These are phyloP conservation scores for Gossypium raimondii DNA, from an alignment of 345 rosid species.

Conservation along the genomic window DNA sequence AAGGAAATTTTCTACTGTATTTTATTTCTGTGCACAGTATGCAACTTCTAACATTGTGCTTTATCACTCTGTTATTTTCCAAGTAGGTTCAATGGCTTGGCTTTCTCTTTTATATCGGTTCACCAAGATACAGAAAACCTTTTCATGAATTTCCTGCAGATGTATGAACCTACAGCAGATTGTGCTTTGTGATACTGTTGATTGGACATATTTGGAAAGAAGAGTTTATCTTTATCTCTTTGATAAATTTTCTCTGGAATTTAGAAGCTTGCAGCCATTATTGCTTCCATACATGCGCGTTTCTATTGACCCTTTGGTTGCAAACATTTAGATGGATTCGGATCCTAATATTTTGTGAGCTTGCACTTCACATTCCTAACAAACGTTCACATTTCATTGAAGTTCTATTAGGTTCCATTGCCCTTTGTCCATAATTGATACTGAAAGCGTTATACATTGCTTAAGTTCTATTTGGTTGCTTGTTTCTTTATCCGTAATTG, in stretches of 20 bases:
- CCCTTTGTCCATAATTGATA: too few relatives aligned
- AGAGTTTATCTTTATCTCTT: neutral
- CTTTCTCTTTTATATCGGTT: neutral
- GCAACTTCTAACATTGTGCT: neutral
- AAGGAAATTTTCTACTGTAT: neutral
- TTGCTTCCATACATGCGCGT: neutral
- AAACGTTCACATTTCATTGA: neutral
- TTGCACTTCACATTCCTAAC: neutral
- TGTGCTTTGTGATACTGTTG: neutral
- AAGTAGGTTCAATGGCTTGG: neutral
- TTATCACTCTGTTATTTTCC: neutral
- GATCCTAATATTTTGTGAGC: neutral
- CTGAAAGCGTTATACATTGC: too few relatives aligned
- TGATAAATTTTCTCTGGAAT: neutral
- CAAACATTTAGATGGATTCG: neutral
- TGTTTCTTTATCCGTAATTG: too few relatives aligned
- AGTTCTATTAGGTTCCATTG: neutral
- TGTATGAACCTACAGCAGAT: slow-evolving; percentile 1
- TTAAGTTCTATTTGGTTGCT: too few relatives aligned
- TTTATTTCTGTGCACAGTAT: neutral
- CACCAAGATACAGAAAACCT: neutral
- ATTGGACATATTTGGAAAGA: neutral
- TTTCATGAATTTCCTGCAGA: neutral
- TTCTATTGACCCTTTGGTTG: neutral
- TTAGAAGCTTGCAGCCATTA: neutral